phyloP scores from a whole-genome alignment of 2,329 filamentous ascomycete species.

The Venturia effusa region DNA sequence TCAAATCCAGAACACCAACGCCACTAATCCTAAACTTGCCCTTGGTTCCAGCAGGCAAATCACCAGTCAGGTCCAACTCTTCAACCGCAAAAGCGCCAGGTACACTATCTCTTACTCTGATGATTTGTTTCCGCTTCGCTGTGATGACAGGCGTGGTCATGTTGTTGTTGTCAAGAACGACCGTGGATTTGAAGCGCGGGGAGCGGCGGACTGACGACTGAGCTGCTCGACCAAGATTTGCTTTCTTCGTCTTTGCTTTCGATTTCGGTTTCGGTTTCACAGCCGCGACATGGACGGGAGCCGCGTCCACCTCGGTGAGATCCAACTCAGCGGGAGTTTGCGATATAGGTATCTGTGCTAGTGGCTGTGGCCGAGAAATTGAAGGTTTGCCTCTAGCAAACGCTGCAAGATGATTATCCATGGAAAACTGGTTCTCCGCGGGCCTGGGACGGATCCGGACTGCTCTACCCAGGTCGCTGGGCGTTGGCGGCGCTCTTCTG shows the following conservation, averaged over 20 bases:
- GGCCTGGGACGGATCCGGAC: background rate
- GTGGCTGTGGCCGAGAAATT: background rate
- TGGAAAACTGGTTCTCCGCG: background rate
- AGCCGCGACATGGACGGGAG: background rate
- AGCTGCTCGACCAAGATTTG: background rate
- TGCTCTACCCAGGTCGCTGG: background rate
- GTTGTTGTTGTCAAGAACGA: background rate
- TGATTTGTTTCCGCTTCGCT: conserved; percentile 7
- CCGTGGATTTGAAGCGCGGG: background rate
- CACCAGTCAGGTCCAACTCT: conserved; percentile 5
- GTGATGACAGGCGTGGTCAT: background rate
- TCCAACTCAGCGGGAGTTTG: background rate
- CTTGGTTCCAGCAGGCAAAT: background rate
- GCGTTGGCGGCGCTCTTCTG: background rate
- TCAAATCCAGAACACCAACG: conserved; percentile 9
- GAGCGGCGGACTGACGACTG: conserved; percentile 2
- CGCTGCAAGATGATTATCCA: background rate
- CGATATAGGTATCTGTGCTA: background rate
- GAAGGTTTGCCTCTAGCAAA: background rate
- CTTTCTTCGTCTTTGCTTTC: background rate
- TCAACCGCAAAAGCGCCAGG: conserved; percentile 10
- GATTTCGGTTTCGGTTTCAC: background rate
- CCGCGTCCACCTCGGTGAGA: background rate
- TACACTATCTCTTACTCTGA: conserved; percentile 8
- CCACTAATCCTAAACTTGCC: conserved; percentile 4